Base-by-base conservation (phyloP, 306 rosid species). In the Vigna mungo region DNA sequence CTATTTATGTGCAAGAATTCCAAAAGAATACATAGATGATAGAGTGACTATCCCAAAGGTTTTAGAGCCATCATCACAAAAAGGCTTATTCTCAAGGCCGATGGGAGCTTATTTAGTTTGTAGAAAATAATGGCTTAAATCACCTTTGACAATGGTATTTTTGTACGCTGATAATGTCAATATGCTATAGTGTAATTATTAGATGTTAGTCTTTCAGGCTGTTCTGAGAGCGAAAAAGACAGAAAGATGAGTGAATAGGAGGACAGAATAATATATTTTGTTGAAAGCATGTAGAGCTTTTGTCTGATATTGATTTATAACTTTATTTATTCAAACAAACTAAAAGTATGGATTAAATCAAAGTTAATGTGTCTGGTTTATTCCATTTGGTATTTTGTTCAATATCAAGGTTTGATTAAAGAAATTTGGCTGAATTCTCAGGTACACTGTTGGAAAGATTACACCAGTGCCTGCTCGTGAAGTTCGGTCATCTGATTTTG, bases 371-470 rank as follows among this genome's bases (percentile, higher is more conserved):
- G 49, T 27, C 15, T 43, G 48, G 48, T 44, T 63, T 46, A 25
- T 78, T 71, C 44, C 16, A 65, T 44, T 48, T 51, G 30, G 78
- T 55, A 65, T 77, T 68, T 15, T 68, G 53, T 77, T 41, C 55
- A 23, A 53, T 51, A 5, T 49, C 43, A 48, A 63, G 39, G 37
- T 48, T 47, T 34, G 27, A 63, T 43, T 85, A 55, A 85, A 61
- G 34, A 70, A 71, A 58, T 76, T 62, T 75, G 78, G 69, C 71
- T 81, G 74, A 88, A 83, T 86, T 87, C 71, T 79, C 91, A 96
- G 99, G 88, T 96, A 92, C 60, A 90, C 99, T 25, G 99, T 96
- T 75, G 99, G 99, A 61, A 96, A 96, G 88, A 91, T 96, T 56
- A 96, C 97, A 10, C 99, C 99, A 37, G 91, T 96, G 79, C 98